These are phyloP conservation scores for Termitomyces sp. DNA, from an alignment of 768 basidiomycete species.

Conservation along the genomic window DNA sequence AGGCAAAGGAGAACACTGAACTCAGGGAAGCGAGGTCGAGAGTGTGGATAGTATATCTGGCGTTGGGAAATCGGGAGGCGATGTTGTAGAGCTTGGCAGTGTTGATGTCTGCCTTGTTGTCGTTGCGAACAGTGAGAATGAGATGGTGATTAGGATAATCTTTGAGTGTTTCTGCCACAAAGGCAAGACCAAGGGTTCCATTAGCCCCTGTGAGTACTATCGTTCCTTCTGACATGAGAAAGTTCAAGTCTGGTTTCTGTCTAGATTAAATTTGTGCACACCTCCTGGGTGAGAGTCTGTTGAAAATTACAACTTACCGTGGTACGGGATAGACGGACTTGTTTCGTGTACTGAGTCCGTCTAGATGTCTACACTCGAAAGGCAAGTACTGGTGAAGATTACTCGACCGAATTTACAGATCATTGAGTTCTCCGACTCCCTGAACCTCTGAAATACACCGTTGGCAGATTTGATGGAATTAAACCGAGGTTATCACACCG, in stretches of 20 bases:
- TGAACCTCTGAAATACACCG: too few relatives aligned
- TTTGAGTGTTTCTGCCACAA: not conserved
- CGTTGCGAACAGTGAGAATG: not conserved
- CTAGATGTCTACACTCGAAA: too few relatives aligned
- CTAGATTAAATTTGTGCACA: not conserved
- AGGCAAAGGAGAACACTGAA: not conserved
- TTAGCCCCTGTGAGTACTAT: slow-evolving; percentile 7
- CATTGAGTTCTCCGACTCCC: too few relatives aligned
- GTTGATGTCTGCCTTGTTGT: not conserved
- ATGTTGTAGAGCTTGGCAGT: not conserved
- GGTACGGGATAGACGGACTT: not conserved
- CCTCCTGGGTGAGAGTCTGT: not conserved
- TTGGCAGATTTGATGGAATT: too few relatives aligned
- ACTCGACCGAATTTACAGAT: too few relatives aligned
- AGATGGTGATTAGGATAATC: not conserved
- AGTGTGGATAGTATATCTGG: not conserved
- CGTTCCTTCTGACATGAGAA: slow-evolving; percentile 2
- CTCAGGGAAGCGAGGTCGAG: slow-evolving; percentile 2
- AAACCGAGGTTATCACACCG: too few relatives aligned
- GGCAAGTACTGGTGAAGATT: not conserved
- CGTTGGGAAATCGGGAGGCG: not conserved
- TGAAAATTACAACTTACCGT: not conserved
- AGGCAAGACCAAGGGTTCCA: slow-evolving; percentile 6
- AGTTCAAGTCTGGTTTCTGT: not conserved
- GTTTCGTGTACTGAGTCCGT: too few relatives aligned